Percentiles rank a stretch among this genome's conserved stretches.
Evolutionary conservation across 495 filamentous ascomycete species (phyloP).

Genomic region (Saxispiralis lemnorum): DNA sequence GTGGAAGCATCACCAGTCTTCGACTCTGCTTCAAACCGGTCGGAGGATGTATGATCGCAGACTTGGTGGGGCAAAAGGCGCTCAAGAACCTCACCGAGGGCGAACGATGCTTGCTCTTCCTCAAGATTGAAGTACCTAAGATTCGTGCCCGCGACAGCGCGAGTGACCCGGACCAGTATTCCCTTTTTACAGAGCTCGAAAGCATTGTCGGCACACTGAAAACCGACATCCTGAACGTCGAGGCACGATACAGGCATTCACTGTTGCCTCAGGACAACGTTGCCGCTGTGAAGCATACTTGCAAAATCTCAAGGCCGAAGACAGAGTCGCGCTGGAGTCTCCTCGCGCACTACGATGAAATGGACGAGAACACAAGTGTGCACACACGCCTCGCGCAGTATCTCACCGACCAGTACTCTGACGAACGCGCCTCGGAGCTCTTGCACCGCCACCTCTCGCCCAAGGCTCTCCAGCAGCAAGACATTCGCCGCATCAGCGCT

Average conservation of each 20-base stretch:
- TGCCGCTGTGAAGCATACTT: slow-evolving; percentile 7
- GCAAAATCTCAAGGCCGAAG: slow-evolving; percentile 8
- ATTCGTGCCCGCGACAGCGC: not conserved
- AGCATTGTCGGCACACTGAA: slow-evolving; percentile 13
- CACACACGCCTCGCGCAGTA: slow-evolving; percentile 9
- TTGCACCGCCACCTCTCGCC: not conserved
- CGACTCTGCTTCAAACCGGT: slow-evolving; percentile 12
- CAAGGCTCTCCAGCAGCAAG: not conserved
- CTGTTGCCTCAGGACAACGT: slow-evolving; percentile 11
- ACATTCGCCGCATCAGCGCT: not conserved
- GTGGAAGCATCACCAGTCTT: slow-evolving; percentile 7
- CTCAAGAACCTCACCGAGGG: slow-evolving; percentile 6
- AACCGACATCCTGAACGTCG: slow-evolving; percentile 14
- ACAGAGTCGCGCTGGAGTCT: slow-evolving; percentile 13
- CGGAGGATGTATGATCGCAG: not conserved
- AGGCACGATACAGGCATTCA: slow-evolving; percentile 12
- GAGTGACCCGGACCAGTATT: slow-evolving; percentile 3
- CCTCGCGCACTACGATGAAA: not conserved
- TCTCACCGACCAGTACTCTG: slow-evolving; percentile 5
- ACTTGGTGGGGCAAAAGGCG: slow-evolving; percentile 11
- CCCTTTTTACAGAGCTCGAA: slow-evolving; percentile 15
- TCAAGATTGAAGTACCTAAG: slow-evolving; percentile 6
- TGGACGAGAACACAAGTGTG: not conserved
- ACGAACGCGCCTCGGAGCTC: not conserved
- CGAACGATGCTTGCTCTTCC: slow-evolving; percentile 8